Base-by-base conservation (phyloP, 768 basidiomycete genomes). In the Auricularia sp. region DNA sequence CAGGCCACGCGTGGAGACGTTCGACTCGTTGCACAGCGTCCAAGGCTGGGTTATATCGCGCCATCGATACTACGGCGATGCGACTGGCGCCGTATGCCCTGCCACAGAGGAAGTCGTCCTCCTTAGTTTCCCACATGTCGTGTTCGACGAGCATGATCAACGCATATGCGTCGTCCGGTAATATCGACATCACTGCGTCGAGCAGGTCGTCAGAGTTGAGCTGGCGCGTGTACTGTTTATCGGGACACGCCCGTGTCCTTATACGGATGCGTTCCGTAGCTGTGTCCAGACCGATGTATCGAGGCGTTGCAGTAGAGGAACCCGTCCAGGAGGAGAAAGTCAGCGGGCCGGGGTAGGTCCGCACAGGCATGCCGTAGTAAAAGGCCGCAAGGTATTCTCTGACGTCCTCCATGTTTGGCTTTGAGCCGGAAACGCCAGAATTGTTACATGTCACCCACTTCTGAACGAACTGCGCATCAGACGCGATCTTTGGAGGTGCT, bases 21-120 rank as follows among this genome's bases (percentile, higher is more conserved):
- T 59, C 34, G 24, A 59, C 24, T 10, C 34, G 8, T 35, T 59
- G 56, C 33, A 7, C 24, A 10, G 13, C 18, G 34, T 59, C 56
- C 7, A 59, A 18, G 2, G 29, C 56, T 6, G 56, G 56, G 56
- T 59, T 34, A 29, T 59, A 59, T 24, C 56, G 56, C 10, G 56
- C 56, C 29, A 10, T 59, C 11, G 56, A 59, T 7, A 59, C 56
- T 6, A 59, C 34, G 7, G 56, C 56, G 56, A 59, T 59, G 7
- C 56, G 56, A 33, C 56, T 59, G 56, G 56, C 56, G 24, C 56
- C 56, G 29, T 59, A 59, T 18, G 56, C 56, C 24, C 56, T 21
- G 11, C 56, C 56, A 18, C 56, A 59, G 8, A 59, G 14, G 18
- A 59, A 59, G 24, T 24, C 29, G 29, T 59, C 56, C 24, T 34